phyloP scores from a whole-genome alignment of 2,329 filamentous ascomycete genomes.

The Nemania sp. region DNA sequence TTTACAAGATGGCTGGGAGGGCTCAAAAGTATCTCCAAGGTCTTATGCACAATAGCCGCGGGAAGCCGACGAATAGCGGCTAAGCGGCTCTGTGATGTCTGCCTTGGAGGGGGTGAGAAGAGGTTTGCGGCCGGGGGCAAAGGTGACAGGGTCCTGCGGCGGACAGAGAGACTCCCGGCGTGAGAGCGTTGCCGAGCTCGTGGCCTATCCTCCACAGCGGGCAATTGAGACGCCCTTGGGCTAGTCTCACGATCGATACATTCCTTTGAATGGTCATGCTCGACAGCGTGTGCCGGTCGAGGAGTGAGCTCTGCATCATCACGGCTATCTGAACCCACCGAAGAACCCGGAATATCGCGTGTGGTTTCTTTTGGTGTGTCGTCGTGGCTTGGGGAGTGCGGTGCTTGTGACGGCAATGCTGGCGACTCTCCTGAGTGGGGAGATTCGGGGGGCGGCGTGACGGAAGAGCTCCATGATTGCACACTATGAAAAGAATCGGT shows the following conservation, averaged over 20 bases:
- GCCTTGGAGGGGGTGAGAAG: conserved; percentile 53
- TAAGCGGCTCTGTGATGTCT: conserved; percentile 45
- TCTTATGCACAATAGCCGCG: conserved; percentile 72
- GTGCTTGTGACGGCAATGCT: conserved; percentile 37
- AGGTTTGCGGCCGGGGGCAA: conserved; percentile 70
- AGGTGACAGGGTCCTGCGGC: conserved; percentile 64
- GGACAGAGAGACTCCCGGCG: conserved; percentile 52
- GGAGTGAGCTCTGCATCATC: conserved; percentile 32
- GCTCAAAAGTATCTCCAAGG: conserved; percentile 73
- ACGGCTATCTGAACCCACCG: conserved; percentile 34
- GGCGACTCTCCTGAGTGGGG: conserved; percentile 44
- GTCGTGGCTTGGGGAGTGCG: conserved; percentile 41
- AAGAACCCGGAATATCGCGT: conserved; percentile 38
- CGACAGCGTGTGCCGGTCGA: conserved; percentile 11
- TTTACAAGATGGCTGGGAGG: conserved; percentile 79
- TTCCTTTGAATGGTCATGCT: neutral
- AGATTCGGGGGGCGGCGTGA: conserved; percentile 49
- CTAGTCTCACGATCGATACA: neutral
- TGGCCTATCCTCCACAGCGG: conserved; percentile 42
- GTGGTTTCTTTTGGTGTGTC: conserved; percentile 35
- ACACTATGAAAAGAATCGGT: conserved; percentile 59
- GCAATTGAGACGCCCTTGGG: conserved; percentile 23
- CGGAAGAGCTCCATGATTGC: conserved; percentile 55
- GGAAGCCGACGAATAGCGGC: conserved; percentile 57
- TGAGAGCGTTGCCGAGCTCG: conserved; percentile 59